Evolutionary conservation across 2,329 filamentous ascomycete genomes (phyloP).

Genomic region (Dryadomyces quercus-mongolicae): DNA sequence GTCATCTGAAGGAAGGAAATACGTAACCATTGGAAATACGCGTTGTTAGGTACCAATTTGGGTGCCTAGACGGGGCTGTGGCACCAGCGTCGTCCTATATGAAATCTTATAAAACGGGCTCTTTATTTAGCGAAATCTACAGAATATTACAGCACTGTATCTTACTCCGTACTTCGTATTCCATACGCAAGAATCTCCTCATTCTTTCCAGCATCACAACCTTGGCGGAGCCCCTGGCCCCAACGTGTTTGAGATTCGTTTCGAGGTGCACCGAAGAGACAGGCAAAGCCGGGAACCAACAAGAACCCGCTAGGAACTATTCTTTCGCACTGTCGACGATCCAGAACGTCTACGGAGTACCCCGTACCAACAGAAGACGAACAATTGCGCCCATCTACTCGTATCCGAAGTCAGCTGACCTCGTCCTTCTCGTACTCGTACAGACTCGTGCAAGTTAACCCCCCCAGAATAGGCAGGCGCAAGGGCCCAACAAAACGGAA

Average conservation of each 20-base stretch:
- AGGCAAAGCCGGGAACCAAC: too few species aligned
- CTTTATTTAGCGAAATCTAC: not conserved
- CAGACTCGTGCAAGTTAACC: not conserved
- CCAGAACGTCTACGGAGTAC: too few species aligned
- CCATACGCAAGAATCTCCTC: too few species aligned
- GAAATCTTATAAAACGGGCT: not conserved
- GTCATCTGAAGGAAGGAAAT: not conserved
- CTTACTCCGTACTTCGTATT: too few species aligned
- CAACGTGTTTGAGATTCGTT: not conserved
- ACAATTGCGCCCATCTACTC: too few species aligned
- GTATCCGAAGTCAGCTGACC: not conserved
- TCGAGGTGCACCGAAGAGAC: not conserved
- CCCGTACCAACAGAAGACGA: too few species aligned
- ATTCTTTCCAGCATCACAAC: too few species aligned
- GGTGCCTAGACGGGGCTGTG: not conserved
- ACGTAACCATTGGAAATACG: not conserved
- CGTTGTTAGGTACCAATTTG: not conserved
- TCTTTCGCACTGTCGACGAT: too few species aligned
- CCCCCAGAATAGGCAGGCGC: not conserved
- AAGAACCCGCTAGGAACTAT: too few species aligned
- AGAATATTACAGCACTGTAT: not conserved
- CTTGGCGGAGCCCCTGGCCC: not conserved
- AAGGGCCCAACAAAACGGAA: not conserved
- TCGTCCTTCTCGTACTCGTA: not conserved
- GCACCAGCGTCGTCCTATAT: not conserved